Conservation (phyloP, 768 basidiomycete genomes). For the Leccinum sublutescens region DNA sequence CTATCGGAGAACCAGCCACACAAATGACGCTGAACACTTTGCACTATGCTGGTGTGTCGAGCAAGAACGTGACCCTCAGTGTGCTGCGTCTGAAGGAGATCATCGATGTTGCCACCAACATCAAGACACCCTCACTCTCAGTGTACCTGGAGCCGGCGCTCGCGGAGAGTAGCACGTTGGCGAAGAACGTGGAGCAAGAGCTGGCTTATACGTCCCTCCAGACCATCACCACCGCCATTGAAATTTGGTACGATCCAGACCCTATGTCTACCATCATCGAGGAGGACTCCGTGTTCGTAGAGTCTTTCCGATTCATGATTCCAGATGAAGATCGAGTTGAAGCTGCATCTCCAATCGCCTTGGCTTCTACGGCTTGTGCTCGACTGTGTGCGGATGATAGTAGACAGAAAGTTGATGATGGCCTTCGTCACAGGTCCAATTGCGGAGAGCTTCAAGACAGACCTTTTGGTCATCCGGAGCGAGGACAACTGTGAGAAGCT, state of each 20-base stretch:
- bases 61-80: constrained; percentile 99
- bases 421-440: constrained; percentile 91
- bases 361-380: constrained; percentile 97
- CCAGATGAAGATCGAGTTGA: constrained; percentile 92
- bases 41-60: constrained; percentile 99
- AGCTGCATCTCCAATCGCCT: constrained; percentile 88
- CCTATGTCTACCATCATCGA: constrained; percentile 91
- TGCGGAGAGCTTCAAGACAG: constrained; percentile 91
- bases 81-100: constrained; percentile 99
- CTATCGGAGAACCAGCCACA: constrained; percentile 98
- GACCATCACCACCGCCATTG: constrained; percentile 91
- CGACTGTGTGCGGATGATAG: constrained; percentile 96
- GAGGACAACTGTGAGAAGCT: constrained; percentile 99
- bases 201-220: constrained; percentile 91
- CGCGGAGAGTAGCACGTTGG: constrained; percentile 55
- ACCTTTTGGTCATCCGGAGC: constrained; percentile 97
- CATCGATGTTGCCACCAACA: constrained; percentile 97
- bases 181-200: constrained; percentile 91
- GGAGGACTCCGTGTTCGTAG: constrained; percentile 93
- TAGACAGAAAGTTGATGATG: constrained; percentile 96
- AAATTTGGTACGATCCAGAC: constrained; percentile 98
- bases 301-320: constrained; percentile 99
- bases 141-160: constrained; percentile 82
- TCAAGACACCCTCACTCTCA: constrained; percentile 96
- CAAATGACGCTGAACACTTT: constrained; percentile 99